A percentile compares a stretch with the other conserved stretches of the same genome.
These are phyloP conservation scores for Staphylotrichum longicolle DNA, from an alignment of 495 filamentous ascomycete species.

Conservation along the genomic window DNA sequence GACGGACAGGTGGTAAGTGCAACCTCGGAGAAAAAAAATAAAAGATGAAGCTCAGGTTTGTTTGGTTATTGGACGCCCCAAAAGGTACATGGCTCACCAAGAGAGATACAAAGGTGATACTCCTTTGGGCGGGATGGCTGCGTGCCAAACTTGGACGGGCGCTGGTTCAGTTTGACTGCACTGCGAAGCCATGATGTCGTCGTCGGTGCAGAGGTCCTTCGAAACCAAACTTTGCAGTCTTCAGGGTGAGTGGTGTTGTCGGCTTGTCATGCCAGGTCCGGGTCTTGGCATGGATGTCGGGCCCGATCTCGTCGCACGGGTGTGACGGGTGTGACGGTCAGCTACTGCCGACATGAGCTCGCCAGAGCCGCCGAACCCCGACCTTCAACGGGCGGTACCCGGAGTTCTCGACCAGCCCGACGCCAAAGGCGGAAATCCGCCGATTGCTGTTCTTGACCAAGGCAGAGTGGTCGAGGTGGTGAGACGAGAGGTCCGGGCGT, in stretches of 20 bases:
- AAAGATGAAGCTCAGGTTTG: neutral
- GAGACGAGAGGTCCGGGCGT: conserved; percentile 12
- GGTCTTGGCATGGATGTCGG: conserved; percentile 7
- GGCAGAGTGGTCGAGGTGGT: neutral
- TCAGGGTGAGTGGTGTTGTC: neutral
- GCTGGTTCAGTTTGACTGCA: neutral
- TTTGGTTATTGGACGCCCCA: neutral
- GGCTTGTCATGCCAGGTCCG: neutral
- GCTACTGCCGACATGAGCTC: conserved; percentile 9
- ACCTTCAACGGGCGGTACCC: neutral
- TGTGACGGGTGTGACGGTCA: conserved; percentile 1
- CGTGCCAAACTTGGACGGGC: neutral
- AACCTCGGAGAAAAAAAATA: conserved; percentile 5
- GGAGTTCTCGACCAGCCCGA: neutral
- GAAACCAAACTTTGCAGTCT: conserved; percentile 2
- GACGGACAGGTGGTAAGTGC: conserved; percentile 9
- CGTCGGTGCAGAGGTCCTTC: conserved; percentile 8
- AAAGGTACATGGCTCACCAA: conserved; percentile 5
- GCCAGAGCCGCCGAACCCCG: neutral
- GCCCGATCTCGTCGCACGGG: conserved; percentile 4
- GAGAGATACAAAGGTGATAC: conserved; percentile 12
- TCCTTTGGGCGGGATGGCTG: neutral
- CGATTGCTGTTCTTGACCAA: neutral
- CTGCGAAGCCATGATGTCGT: neutral
- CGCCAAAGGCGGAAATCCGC: neutral